Base-by-base conservation (phyloP, 495 filamentous ascomycete genomes). In the Hypomontagnella submonticulosa region DNA sequence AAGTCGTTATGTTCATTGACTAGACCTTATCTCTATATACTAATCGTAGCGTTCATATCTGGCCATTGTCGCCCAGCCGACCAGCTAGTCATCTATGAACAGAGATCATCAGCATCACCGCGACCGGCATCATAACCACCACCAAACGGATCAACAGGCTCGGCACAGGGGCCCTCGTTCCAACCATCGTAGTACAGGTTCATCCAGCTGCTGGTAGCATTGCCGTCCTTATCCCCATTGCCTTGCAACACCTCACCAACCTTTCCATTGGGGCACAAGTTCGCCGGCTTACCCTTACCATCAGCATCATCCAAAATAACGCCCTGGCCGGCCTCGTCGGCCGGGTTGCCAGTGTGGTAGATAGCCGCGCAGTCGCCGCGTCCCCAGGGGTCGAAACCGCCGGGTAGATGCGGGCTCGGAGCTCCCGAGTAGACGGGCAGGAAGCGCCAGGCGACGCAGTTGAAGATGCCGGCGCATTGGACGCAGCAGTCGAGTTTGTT, bases 401-500 rank as follows among this genome's bases (percentile, higher is more conserved):
- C 71, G 10, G 71, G 71, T 0, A 71, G 51, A 19, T 57, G 55
- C 1, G 56, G n/a, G 55, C 67, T 64, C 3, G 71, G 68, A 4
- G 33, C 12, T 15, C 49, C 54, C 10, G 51, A 57, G 51, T 69
- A 69, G 20, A 70, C 57, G n/a, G 71, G 71, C 4, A 69, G 37
- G 42, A 73, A 73, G 40, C 38, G 57, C 71, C 71, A 73, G 49
- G 71, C 69, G 37, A 69, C 56, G 49, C 71, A 73, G 56, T 73
- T 73, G 57, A 69, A 73, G 56, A 71, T 67, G 20, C 23, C 30
- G 6, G 68, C 71, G 52, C 71, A 73, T 48, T 66, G 61, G n/a
- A 53, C 65, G 56, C 71, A 73, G 57, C 71, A 73, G 55, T 67
- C 66, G 10, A 73, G 61, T 43, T 73, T 73, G 53, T 73, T 67